Evolutionary conservation across 805 yeast species (phyloP).

Genomic region (Candida chauliodis): DNA sequence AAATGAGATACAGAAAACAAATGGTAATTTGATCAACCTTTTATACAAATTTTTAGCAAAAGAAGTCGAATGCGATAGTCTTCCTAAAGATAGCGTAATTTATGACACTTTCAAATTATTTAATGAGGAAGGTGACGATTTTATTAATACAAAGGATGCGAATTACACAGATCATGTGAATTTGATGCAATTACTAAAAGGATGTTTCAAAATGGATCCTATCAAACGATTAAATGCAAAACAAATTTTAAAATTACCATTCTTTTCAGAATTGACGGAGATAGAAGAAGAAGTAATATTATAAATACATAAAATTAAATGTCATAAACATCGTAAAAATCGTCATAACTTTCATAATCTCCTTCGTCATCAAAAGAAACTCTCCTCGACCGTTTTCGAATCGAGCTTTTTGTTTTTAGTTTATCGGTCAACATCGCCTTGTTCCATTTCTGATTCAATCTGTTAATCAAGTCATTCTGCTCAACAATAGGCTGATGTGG

Average conservation of each 20-base stretch:
- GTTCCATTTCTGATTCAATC: constrained; percentile 41
- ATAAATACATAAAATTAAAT: constrained; percentile 1
- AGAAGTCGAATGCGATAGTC: constrained; percentile 55
- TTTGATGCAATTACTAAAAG: constrained; percentile 54
- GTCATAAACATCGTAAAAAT: constrained; percentile 8
- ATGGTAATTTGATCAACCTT: constrained; percentile 32
- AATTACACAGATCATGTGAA: constrained; percentile 39
- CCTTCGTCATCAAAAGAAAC: constrained; percentile 16
- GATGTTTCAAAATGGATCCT: constrained; percentile 58
- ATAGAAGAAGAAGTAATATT: constrained; percentile 28
- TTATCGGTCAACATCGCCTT: constrained; percentile 15
- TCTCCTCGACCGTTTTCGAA: constrained; percentile 16
- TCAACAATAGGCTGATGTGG: constrained; percentile 18
- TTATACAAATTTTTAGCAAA: constrained; percentile 23
- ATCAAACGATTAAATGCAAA: constrained; percentile 53
- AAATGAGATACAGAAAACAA: constrained; percentile 14
- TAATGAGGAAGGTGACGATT: constrained; percentile 36
- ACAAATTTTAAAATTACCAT: constrained; percentile 54
- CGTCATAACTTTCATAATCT: constrained; percentile 8
- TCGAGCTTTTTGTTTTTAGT: constrained; percentile 1
- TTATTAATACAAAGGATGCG: constrained; percentile 22
- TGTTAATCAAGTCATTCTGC: constrained; percentile 31
- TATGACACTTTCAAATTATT: constrained; percentile 56
- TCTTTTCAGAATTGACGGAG: constrained; percentile 47
- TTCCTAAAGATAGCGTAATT: constrained; percentile 71